Base-by-base conservation (phyloP, 2,329 filamentous ascomycete species). In the Fonsecaea nubica region DNA sequence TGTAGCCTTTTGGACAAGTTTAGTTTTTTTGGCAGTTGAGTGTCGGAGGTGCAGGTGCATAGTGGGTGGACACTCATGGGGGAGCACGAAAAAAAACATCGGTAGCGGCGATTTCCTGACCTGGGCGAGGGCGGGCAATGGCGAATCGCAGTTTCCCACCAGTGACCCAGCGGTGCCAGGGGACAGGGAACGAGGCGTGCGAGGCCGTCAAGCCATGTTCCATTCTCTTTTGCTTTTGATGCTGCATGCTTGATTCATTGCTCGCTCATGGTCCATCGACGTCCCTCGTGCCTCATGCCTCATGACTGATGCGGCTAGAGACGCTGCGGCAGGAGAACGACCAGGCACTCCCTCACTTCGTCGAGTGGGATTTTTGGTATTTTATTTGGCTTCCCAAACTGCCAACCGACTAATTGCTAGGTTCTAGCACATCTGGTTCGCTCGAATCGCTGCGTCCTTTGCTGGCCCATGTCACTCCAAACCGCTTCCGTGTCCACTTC, bases 1-100 rank as follows among this genome's bases (percentile, higher is more conserved):
- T 70, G 68, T 70, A 70, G 65, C 61, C 45, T 42, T 42, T 54
- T 62, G 36, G 58, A 53, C 50, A 45, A 55, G 58, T 58, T 62
- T 58, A 58, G 55, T 57, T 60, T 64, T 52, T 58, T 61, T 67
- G 59, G 35, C 35, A 55, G 62, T 65, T 65, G 48, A 38, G 32
- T 61, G 32, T 61, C 58, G 58, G 58, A 61, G 21, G 48, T 61
- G 58, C 45, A 48, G 48, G 54, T 62, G 62, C 42, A 48, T 36
- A 57, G 33, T 53, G 50, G 35, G 55, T 33, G 56, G 55, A 30
- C n/a, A 30, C 21, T 5, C 55, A 42, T 58, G 55, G 58, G 58
- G 58, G 48, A 60, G 60, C 52, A 62, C 58, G 58, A 62, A 48
- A 35, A 48, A 48, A 48, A 45, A 48, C 52, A 58, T 58, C 42